phyloP scores from a whole-genome alignment of 805 yeast genomes.

The Barnettozyma salicaria region DNA sequence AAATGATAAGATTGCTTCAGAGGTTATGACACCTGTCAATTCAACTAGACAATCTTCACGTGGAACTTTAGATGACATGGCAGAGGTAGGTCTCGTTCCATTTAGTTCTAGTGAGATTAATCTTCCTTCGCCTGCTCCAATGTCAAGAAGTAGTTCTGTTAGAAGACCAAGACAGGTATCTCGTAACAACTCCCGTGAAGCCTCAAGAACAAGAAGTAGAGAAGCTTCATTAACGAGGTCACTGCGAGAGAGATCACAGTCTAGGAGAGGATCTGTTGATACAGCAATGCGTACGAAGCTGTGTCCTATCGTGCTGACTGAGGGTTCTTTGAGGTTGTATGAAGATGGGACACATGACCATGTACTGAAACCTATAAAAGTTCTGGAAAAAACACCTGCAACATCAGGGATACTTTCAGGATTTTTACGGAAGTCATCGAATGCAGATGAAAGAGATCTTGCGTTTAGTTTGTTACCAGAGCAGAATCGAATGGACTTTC shows the following conservation, averaged over 20 bases:
- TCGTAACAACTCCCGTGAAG: conserved; percentile 1
- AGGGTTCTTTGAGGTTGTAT: conserved; percentile 17
- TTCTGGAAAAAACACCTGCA: conserved; percentile 21
- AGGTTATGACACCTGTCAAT: too few species aligned
- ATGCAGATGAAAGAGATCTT: conserved; percentile 11
- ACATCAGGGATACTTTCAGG: conserved; percentile 22
- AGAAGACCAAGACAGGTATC: conserved; percentile 2
- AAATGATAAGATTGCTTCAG: neutral
- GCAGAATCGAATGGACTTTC: conserved; percentile 25
- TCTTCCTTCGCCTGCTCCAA: neutral
- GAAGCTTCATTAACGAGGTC: conserved; percentile 6
- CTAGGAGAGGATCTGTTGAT: conserved; percentile 6
- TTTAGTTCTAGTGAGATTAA: conserved; percentile 1
- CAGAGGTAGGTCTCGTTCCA: conserved; percentile 3
- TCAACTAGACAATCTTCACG: neutral
- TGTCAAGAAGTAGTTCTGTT: conserved; percentile 6
- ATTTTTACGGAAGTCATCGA: conserved; percentile 15
- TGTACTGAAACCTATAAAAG: conserved; percentile 17
- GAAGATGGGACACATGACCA: conserved; percentile 25
- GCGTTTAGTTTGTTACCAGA: conserved; percentile 27
- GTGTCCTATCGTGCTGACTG: conserved; percentile 6
- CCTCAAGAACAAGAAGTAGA: conserved; percentile 8
- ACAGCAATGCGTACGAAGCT: neutral
- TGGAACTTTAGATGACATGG: neutral
- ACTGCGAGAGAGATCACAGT: neutral